Evolutionary conservation across 768 basidiomycete genomes (phyloP), one percentile per base, ranked within the genome.

Genomic region (Mycena floridula): DNA sequence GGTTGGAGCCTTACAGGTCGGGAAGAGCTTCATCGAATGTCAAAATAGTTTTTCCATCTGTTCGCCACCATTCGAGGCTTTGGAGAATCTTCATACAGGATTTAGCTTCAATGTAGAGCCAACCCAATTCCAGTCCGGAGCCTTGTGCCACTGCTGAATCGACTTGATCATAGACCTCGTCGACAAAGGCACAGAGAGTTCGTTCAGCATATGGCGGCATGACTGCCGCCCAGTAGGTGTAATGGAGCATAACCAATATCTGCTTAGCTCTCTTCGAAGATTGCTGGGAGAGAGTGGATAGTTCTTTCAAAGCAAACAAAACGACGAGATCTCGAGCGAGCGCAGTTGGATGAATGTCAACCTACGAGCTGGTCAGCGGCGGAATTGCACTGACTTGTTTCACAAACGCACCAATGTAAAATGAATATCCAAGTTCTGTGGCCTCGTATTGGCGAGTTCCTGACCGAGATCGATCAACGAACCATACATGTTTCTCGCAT

Each of bases 161-260:
- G 7, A 35, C 7, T 15, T 35, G 32, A 35, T 35, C 32, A 18
- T 35, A 18, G 15, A 35, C 32, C 13, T 18, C 15, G 7, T 35
- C 32, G 3, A 35, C 15, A 18, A 35, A 15, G 13, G 13, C 32
- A 7, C 18, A 13, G 15, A 35, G 18, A 35, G 32, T 18, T 18
- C 18, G 26, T 36, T 15, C 26, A 9, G 42, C 42, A 15, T 20
- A 18, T 3, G 42, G 42, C 18, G 42, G 42, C 42, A 43, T 43
- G 8, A 43, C 25, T 0, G 42, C 15, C 9, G 42, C 42, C 30
- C 26, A 21, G 20, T 36, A 43, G 13, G 35, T 22, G 24, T 43
- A 43, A 13, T 43, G 42, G 12, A 43, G 42, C 42, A 43, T 43
- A n/a, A 30, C n/a, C 16, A 43, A 24, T 11, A 43, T n/a, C n/a